These are phyloP conservation scores for Alisma plantagoaquatica DNA, from an alignment of 106 monocot genomes.

Conservation along the genomic window DNA sequence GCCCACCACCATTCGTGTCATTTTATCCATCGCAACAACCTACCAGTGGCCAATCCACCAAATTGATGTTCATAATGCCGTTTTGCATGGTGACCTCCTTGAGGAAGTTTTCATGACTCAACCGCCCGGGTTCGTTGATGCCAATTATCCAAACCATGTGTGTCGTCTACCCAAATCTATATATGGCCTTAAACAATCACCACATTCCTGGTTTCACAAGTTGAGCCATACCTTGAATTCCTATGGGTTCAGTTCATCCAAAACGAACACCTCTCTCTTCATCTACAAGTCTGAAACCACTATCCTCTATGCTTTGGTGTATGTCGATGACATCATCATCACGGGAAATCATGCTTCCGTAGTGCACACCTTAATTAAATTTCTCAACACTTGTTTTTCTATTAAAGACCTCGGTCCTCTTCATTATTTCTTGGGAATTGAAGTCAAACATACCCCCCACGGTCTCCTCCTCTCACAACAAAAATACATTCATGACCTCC, in stretches of 20 bases:
- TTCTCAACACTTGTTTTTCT: not conserved
- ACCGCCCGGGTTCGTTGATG: not conserved
- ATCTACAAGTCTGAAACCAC: not conserved
- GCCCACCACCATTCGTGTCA: not conserved
- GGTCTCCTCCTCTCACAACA: not conserved
- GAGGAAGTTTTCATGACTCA: not conserved
- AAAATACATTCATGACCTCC: not conserved
- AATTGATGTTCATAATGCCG: not conserved
- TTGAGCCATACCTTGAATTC: not conserved
- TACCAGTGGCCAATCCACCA: not conserved
- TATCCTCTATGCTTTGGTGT: not conserved
- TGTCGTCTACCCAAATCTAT: not conserved
- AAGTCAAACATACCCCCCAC: not conserved
- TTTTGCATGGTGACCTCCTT: not conserved
- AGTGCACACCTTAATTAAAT: not conserved
- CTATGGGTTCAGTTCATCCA: not conserved
- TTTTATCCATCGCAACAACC: not conserved
- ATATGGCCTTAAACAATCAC: slow-evolving; percentile 1
- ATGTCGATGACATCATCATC: slow-evolving; percentile 1
- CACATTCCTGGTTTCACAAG: not conserved
- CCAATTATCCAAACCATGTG: not conserved
- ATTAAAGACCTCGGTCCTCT: not conserved
- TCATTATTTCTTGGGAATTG: not conserved
- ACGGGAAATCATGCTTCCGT: not conserved
- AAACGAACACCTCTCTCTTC: not conserved